Conservation (phyloP, 2,329 filamentous ascomycete genomes). For the Purpureocillium takamizusanense region DNA sequence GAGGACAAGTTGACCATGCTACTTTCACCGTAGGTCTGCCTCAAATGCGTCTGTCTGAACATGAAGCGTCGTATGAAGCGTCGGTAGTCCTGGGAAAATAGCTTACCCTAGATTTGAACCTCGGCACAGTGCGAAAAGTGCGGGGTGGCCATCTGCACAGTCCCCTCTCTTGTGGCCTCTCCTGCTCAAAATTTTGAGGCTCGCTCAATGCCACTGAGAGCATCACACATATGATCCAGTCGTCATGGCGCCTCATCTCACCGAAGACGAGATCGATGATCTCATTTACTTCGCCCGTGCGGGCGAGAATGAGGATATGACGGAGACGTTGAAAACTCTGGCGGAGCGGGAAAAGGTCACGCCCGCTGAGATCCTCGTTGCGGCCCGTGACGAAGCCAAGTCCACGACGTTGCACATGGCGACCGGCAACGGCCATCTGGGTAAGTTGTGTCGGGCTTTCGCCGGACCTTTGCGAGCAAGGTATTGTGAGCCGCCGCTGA, state of each 20-base stretch:
- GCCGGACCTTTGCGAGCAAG: background rate
- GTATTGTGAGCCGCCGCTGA: background rate
- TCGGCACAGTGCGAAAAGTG: conserved; percentile 24
- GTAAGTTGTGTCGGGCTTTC: conserved; percentile 34
- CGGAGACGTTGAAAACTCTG: conserved; percentile 47
- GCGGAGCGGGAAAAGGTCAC: conserved; percentile 51
- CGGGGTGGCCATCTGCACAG: conserved; percentile 24
- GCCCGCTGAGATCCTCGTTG: conserved; percentile 55
- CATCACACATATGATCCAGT: background rate
- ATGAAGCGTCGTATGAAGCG: too few relatives aligned
- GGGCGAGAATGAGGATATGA: conserved; percentile 65
- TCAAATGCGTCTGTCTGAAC: background rate
- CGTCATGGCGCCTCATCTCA: conserved; percentile 45
- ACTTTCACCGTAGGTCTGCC: background rate
- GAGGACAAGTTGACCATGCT: conserved; percentile 21
- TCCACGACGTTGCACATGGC: conserved; percentile 88
- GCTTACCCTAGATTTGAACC: background rate
- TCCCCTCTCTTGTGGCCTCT: conserved; percentile 25
- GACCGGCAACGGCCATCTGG: conserved; percentile 77
- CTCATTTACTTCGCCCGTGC: conserved; percentile 78
- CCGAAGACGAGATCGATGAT: conserved; percentile 81
- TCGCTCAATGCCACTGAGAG: conserved; percentile 3
- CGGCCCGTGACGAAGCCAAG: conserved; percentile 64
- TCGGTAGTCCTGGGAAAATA: too few relatives aligned
- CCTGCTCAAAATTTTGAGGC: conserved; percentile 20